These are phyloP conservation scores for Stevia rebaudiana DNA, from an alignment of 140 eudicot species.

Conservation along the genomic window DNA sequence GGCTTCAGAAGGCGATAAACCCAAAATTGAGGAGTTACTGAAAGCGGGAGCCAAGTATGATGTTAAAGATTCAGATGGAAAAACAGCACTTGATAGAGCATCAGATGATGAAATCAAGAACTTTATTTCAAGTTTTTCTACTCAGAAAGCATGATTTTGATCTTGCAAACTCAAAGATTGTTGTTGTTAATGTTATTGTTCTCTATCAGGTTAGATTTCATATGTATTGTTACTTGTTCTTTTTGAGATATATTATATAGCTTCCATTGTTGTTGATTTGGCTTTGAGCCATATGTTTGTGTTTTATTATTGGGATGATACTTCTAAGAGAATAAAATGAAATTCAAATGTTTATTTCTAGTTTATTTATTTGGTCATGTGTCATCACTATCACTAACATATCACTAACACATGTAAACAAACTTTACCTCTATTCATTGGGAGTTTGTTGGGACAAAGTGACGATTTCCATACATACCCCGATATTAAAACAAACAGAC, in stretches of 20 bases:
- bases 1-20: slow-evolving; percentile 83
- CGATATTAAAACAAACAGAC: too few species aligned
- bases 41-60: slow-evolving; percentile 76
- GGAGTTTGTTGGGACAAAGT: too few species aligned
- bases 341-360: too few species aligned
- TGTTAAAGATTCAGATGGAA: slow-evolving; percentile 69
- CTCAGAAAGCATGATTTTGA: slow-evolving; percentile 48
- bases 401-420: too few species aligned
- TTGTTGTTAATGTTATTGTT: slow-evolving; percentile 1
- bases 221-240: background rate
- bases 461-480: too few species aligned
- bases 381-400: too few species aligned
- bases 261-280: background rate
- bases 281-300: too few species aligned
- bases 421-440: too few species aligned
- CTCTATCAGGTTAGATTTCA: slow-evolving; percentile 10
- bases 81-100: slow-evolving; percentile 67
- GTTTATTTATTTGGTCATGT: too few species aligned
- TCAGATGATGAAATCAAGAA: slow-evolving; percentile 68
- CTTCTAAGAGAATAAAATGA: too few species aligned
- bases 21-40: slow-evolving; percentile 75
- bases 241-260: slow-evolving; percentile 14
- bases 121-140: slow-evolving; percentile 47
- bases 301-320: too few species aligned
- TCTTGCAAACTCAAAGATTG: slow-evolving; percentile 16